A percentile compares a stretch with the other conserved stretches of the same genome.
Conservation (phyloP, 352 stramenopile genomes). For the Globisporangium paroecandrum region DNA sequence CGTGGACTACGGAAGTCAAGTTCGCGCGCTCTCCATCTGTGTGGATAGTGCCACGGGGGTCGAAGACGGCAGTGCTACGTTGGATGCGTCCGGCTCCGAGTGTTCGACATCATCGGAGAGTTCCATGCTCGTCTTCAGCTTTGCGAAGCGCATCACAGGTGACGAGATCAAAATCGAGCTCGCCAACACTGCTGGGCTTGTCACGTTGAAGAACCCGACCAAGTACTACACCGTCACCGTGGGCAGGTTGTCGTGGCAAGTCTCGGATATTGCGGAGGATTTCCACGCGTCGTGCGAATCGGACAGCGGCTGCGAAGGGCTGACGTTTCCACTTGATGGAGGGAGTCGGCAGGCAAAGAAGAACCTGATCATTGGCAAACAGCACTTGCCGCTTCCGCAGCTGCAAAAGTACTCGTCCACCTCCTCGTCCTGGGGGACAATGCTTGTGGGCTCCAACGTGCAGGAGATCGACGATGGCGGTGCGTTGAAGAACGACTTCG, state of each 20-base stretch:
- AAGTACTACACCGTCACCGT: conserved; percentile 50
- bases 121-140: conserved; percentile 53
- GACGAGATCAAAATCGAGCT: conserved; percentile 30
- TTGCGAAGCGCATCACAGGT: conserved; percentile 46
- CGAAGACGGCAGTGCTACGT: conserved; percentile 33
- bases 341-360: conserved; percentile 1
- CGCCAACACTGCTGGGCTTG: conserved; percentile 16
- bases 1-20: conserved; percentile 45
- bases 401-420: conserved; percentile 31
- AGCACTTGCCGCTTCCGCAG: conserved; percentile 27
- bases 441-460: conserved; percentile 40
- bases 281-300: conserved; percentile 23
- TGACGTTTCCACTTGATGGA: conserved; percentile 22
- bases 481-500: conserved; percentile 51
- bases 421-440: conserved; percentile 24
- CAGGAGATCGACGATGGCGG: conserved; percentile 48
- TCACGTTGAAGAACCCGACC: conserved; percentile 39
- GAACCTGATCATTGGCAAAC: conserved; percentile 28
- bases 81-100: conserved; percentile 22
- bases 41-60: conserved; percentile 22
- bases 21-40: conserved; percentile 43
- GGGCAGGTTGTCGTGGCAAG: conserved; percentile 36
- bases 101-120: conserved; percentile 28
- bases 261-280: conserved; percentile 26
- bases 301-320: conserved; percentile 27